Base-by-base conservation (phyloP, 75 land plant species). In the Selaginella moellendorffii region DNA sequence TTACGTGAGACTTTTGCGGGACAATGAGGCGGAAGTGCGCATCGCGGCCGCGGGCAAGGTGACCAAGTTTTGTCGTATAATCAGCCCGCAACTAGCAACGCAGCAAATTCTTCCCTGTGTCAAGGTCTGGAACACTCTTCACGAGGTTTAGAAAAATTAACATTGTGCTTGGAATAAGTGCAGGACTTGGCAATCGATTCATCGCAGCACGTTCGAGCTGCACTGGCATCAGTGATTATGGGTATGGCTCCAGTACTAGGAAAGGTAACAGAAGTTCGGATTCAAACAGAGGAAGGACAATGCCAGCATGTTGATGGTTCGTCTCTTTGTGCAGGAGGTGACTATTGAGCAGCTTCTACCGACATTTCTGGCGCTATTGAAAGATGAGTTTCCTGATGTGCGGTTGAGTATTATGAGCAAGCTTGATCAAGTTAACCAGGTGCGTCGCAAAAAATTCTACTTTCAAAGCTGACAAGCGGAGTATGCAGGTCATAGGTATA, bases 381-480 rank as follows among this genome's bases (percentile, higher is more conserved):
- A 87, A 66, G 97, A 90, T 78, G 97, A 90, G 52, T 87, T 90
- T 70, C 97, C 97, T 30, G 97, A 90, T 80, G 97, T 90, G 0
- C 85, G 97, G 20, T 78, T 90, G n/a, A 90, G 86, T 29, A 90
- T 90, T 2, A 90, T 90, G 64, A 90, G 97, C 88, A 90, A 90
- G 71, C 97, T 90, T 28, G 97, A 90, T 74, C 93, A 90, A 90
- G 96, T 90, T 14, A 90, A 90, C 62, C 96, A 90, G 87, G 96
- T 87, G 64, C 30, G 53, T 62, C 14, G 5, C 21, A 31, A 21
- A 65, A 65, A 21, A 27, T 31, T 1, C 60, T 17, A 27, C 29
- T 28, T 66, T 36, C 5, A n/a, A n/a, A n/a, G n/a, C n/a, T n/a
- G n/a, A n/a, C n/a, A n/a, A n/a, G 24, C 46, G 54, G 5, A 31